These are phyloP conservation scores for Oryza meyeriana DNA, from an alignment of 176 grass and related monocot genomes.

Conservation along the genomic window DNA sequence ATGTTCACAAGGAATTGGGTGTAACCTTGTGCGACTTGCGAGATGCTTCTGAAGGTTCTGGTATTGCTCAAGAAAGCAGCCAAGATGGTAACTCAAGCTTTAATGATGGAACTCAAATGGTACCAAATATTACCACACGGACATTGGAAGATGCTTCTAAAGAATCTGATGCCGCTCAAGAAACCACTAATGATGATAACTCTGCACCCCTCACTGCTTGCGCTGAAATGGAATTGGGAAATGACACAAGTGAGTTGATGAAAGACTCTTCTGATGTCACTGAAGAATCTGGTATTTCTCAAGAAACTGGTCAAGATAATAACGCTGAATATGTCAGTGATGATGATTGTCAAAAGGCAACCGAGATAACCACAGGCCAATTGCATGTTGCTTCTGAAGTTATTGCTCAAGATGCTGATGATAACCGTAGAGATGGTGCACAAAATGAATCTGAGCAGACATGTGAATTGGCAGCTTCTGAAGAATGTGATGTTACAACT, in stretches of 20 bases:
- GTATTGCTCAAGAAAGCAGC: not conserved
- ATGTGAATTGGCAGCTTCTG: constrained; percentile 22
- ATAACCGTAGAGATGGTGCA: not conserved
- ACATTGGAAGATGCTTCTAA: constrained; percentile 4
- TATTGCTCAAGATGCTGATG: not conserved
- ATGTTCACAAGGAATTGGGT: constrained; percentile 8
- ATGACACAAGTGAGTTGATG: not conserved
- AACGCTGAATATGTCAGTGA: not conserved
- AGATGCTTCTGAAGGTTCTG: not conserved
- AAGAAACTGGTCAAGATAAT: not conserved
- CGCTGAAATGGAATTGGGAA: not conserved
- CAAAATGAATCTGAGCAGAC: not conserved
- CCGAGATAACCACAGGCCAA: not conserved
- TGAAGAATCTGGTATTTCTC: not conserved
- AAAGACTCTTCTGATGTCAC: not conserved
- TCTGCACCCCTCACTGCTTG: not conserved
- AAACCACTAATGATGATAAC: not conserved
- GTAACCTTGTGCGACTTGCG: not conserved
- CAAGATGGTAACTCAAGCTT: not conserved
- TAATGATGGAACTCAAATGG: not conserved
- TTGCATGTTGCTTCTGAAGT: constrained; percentile 20
- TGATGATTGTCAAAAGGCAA: not conserved
- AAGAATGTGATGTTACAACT: constrained; percentile 23
- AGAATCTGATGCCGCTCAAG: not conserved
- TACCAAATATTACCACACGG: not conserved